phyloP scores from a whole-genome alignment of 345 rosid genomes.

The Luvunga scandens region DNA sequence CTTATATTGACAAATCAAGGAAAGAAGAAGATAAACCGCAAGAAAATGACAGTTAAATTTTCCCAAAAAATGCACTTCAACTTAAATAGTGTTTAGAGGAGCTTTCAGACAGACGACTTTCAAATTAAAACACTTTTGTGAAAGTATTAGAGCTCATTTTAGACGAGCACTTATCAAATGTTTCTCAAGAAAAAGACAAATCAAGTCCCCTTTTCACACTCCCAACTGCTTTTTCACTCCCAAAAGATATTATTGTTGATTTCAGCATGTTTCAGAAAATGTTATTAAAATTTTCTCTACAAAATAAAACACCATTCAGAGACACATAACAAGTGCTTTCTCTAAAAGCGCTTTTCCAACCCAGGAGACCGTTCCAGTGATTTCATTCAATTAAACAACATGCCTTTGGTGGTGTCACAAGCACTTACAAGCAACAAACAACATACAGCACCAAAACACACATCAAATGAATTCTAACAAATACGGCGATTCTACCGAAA shows the following conservation, averaged over 20 bases:
- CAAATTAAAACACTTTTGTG: not conserved
- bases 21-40: no score
- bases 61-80: no score
- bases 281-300: no score
- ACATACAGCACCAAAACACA: not conserved
- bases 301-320: not conserved
- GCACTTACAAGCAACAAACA: not conserved
- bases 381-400: not conserved
- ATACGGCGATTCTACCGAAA: not conserved
- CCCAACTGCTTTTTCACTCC: no score
- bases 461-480: not conserved
- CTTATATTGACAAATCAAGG: not conserved
- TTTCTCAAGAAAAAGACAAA: not conserved
- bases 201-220: not conserved
- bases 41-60: not conserved
- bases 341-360: not conserved
- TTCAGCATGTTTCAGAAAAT: no score
- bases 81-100: not conserved
- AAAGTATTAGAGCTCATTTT: not conserved
- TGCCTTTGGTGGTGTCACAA: not conserved
- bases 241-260: no score
- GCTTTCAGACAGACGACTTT: not conserved
- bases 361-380: not conserved
- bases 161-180: not conserved
- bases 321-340: not conserved